Percentiles rank a stretch among this genome's conserved stretches.
Conservation (phyloP, 176 grass and related monocot species). For the Saccharum officinarum region DNA sequence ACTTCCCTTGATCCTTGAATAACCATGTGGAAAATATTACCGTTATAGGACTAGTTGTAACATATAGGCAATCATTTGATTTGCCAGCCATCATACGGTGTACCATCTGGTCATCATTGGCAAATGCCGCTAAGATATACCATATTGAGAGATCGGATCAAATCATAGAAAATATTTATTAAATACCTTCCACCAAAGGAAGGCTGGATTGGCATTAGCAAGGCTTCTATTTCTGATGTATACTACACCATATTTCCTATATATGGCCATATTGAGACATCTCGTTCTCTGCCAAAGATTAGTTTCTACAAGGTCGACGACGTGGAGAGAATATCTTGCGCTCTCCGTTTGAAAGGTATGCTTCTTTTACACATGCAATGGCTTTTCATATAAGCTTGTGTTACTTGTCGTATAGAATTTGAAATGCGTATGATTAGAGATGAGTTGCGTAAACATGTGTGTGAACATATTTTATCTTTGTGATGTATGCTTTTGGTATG, state of each 20-base stretch:
- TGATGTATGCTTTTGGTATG: background rate
- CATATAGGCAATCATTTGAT: background rate
- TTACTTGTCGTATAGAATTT: background rate
- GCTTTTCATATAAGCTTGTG: background rate
- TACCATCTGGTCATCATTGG: background rate
- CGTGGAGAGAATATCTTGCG: background rate
- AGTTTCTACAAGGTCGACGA: background rate
- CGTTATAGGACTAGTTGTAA: background rate
- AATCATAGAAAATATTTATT: background rate
- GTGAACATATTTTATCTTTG: background rate
- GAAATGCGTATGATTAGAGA: background rate
- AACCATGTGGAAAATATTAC: background rate
- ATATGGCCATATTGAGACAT: background rate
- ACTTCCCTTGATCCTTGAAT: background rate
- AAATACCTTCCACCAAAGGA: background rate
- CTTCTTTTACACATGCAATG: background rate
- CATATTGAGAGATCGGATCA: background rate
- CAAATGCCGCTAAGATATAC: background rate
- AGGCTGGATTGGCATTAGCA: background rate
- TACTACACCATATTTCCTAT: background rate
- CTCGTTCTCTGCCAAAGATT: background rate
- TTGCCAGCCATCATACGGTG: background rate
- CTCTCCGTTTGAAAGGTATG: background rate
- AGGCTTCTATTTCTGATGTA: background rate
- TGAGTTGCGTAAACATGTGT: background rate